Evolutionary conservation across 148 eudicot species (phyloP), one percentile per base, ranked within the genome.

Genomic region (Polygonum maritimum): DNA sequence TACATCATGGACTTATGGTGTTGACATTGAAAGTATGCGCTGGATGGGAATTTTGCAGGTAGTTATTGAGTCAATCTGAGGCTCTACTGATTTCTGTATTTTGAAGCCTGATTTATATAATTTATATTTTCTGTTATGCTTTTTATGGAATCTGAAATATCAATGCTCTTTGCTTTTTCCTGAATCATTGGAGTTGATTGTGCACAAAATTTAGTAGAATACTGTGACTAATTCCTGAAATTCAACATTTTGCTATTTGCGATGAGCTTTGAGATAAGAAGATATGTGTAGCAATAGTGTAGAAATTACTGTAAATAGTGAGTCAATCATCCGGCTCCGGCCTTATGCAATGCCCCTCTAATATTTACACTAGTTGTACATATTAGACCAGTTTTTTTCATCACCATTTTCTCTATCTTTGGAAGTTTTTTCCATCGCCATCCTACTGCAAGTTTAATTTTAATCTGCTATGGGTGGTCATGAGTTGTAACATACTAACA

Each of bases 21-120:
- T 93, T 75, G 98, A 91, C 80, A 76, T 93, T 71, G 81, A 85
- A 71, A 81, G 77, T 73, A 83, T 93, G 70, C 86, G 98, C 48
- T 85, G 87, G 89, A 84, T 89, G 85, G 98, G 98, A 75, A 88
- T 93, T 60, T 80, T 93, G 81, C 98, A 93, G 98, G 98, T 93
- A 49, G 67, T 2, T 12, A 41, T 40, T n/a, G 26, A 0, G 38
- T 41, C 33, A 71, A 71, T 71, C 47, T 40, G 2, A 35, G 33
- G 15, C n/a, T n/a, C 9, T 21, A 35, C 69, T 36, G 22, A 8
- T 62, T 62, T 21, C 35, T 62, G 33, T 16, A 12, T 62, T 21
- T 19, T 35, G 40, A 39, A 5, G 40, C 40, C 40, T 5, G 40
- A 39, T 26, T 67, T 31, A 33, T 67, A 8, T 31, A 15, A 6